These are phyloP conservation scores for Lactarius hatsudake DNA, from an alignment of 768 basidiomycete species.

Conservation along the genomic window DNA sequence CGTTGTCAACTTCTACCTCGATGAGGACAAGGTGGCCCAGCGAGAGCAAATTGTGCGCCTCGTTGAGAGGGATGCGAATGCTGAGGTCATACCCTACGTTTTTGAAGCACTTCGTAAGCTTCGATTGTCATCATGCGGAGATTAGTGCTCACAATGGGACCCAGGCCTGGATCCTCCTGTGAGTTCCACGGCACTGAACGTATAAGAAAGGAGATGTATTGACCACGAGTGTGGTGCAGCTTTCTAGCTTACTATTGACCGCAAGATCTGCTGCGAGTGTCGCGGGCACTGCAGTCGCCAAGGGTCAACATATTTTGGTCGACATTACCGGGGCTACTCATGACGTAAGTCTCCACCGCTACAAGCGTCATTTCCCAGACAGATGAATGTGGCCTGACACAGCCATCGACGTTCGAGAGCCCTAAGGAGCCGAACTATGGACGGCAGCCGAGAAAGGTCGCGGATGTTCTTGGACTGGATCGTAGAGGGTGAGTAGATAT, in stretches of 20 bases:
- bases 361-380: neutral
- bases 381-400: neutral
- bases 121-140: neutral
- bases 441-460: neutral
- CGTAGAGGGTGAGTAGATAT: slow-evolving; percentile 16
- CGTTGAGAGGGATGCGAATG: neutral
- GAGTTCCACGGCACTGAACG: neutral
- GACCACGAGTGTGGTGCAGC: slow-evolving; percentile 5
- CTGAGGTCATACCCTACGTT: slow-evolving; percentile 17
- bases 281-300: slow-evolving; percentile 20
- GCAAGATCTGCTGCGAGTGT: slow-evolving; percentile 6
- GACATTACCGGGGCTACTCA: slow-evolving; percentile 28
- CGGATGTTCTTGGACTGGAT: slow-evolving; percentile 22
- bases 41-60: slow-evolving; percentile 8
- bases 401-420: slow-evolving; percentile 4
- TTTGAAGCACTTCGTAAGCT: slow-evolving; percentile 27
- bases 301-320: slow-evolving; percentile 27
- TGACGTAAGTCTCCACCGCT: slow-evolving; percentile 16
- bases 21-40: slow-evolving; percentile 15
- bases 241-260: slow-evolving; percentile 18
- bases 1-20: slow-evolving; percentile 60
- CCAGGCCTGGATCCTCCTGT: slow-evolving; percentile 27
- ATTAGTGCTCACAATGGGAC: slow-evolving; percentile 7
- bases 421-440: neutral
- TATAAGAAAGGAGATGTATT: neutral